phyloP scores from a whole-genome alignment of 78 protist species.

The Acrasis kona region DNA sequence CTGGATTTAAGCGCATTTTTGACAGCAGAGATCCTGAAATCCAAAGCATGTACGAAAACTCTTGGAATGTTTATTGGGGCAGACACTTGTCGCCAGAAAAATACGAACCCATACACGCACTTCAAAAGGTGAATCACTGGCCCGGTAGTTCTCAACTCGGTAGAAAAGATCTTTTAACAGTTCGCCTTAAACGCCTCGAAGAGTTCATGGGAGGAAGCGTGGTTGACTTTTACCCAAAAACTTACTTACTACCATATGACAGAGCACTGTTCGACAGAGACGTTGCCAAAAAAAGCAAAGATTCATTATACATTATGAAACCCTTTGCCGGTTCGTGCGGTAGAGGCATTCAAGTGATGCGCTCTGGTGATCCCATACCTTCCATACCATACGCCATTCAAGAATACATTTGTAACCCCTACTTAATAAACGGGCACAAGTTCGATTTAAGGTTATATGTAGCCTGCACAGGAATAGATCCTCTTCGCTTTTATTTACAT shows the following conservation, averaged over 20 bases:
- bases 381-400: background rate
- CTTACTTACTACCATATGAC: conserved; percentile 16
- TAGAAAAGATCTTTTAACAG: conserved; percentile 21
- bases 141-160: conserved; percentile 31
- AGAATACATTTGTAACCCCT: conserved; percentile 49
- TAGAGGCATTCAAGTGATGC: conserved; percentile 2
- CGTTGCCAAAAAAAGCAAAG: too few relatives aligned
- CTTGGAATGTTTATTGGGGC: background rate
- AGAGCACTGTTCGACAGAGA: background rate
- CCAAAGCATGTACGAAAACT: too few relatives aligned
- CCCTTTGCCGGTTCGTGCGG: conserved; percentile 20
- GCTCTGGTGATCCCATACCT: background rate
- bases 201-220: background rate
- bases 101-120: background rate
- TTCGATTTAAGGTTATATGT: conserved; percentile 78
- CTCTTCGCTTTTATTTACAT: conserved; percentile 30
- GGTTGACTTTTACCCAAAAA: background rate
- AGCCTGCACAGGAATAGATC: conserved; percentile 30
- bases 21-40: background rate
- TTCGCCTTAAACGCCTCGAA: background rate
- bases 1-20: background rate
- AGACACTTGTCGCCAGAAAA: background rate
- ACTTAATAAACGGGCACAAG: conserved; percentile 62
- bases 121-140: conserved; percentile 55
- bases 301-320: background rate